Conservation (phyloP, 805 yeast genomes). For the Hanseniaspora nectarophila region DNA sequence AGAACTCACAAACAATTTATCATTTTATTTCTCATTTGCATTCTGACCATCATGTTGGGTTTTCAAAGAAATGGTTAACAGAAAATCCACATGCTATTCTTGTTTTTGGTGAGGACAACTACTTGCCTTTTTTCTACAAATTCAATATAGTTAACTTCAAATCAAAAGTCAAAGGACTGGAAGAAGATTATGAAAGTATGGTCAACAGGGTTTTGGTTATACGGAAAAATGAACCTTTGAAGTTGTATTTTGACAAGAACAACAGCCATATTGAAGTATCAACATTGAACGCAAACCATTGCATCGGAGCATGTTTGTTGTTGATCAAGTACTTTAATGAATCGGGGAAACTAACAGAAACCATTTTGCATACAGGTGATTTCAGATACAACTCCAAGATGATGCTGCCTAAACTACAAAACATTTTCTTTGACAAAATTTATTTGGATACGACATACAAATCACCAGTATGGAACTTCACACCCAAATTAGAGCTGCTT, state of each 20-base stretch:
- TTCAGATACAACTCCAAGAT: conserved; percentile 55
- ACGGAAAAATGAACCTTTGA: background rate
- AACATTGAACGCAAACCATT: conserved; percentile 78
- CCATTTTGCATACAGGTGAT: conserved; percentile 81
- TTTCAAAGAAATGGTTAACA: conserved; percentile 62
- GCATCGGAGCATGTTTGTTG: conserved; percentile 88
- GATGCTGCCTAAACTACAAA: conserved; percentile 20
- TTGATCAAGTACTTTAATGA: conserved; percentile 40
- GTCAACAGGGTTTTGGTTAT: conserved; percentile 27
- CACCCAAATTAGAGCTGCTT: conserved; percentile 26
- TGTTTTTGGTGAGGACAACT: conserved; percentile 63
- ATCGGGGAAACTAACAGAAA: conserved; percentile 23
- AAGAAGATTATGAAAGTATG: conserved; percentile 33
- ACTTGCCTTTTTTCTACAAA: conserved; percentile 40
- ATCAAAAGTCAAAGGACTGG: conserved; percentile 23
- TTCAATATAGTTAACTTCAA: conserved; percentile 35
- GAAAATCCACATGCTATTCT: conserved; percentile 37
- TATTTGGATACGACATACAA: conserved; percentile 83
- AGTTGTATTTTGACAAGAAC: background rate
- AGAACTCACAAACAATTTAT: conserved; percentile 35
- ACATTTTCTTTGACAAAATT: conserved; percentile 39
- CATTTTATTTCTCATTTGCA: conserved; percentile 79
- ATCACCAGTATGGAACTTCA: conserved; percentile 23
- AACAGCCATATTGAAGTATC: conserved; percentile 37
- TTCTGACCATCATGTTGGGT: conserved; percentile 86